These are phyloP conservation scores for Salvia sclarea DNA, from an alignment of 305 asterid species.

Conservation along the genomic window DNA sequence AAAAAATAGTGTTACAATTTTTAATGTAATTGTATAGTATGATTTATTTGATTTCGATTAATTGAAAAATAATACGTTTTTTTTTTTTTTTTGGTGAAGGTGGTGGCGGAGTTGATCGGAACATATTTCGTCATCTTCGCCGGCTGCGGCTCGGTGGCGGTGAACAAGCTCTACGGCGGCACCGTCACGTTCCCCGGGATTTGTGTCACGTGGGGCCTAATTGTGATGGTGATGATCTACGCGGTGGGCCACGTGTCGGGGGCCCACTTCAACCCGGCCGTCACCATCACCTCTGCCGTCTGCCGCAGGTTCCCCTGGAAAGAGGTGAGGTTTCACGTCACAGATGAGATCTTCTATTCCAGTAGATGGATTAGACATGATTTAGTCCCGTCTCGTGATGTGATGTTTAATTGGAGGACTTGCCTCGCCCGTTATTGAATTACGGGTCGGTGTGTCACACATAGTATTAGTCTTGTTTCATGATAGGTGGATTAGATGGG, in stretches of 20 bases:
- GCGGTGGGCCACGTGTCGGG: slow-evolving; percentile 81
- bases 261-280: slow-evolving; percentile 89
- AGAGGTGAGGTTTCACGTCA: slow-evolving; percentile 39
- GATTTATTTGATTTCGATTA: background rate
- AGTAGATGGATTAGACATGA: no score
- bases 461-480: no score
- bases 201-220: slow-evolving; percentile 71
- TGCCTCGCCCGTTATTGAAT: no score
- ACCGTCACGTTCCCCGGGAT: slow-evolving; percentile 69
- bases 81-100: no score
- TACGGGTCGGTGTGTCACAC: no score
- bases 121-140: slow-evolving; percentile 67
- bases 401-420: no score
- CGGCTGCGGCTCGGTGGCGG: slow-evolving; percentile 74
- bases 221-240: slow-evolving; percentile 70
- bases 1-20: no score
- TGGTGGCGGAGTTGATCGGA: slow-evolving; percentile 68
- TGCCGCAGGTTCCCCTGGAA: slow-evolving; percentile 66
- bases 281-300: slow-evolving; percentile 60
- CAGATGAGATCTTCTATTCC: background rate
- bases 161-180: slow-evolving; percentile 54
- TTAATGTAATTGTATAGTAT: no score
- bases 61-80: no score
- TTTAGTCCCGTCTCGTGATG: no score
- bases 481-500: no score